These are phyloP conservation scores for Saccharomycopsis javanensis DNA, from an alignment of 805 yeast species.

Conservation along the genomic window DNA sequence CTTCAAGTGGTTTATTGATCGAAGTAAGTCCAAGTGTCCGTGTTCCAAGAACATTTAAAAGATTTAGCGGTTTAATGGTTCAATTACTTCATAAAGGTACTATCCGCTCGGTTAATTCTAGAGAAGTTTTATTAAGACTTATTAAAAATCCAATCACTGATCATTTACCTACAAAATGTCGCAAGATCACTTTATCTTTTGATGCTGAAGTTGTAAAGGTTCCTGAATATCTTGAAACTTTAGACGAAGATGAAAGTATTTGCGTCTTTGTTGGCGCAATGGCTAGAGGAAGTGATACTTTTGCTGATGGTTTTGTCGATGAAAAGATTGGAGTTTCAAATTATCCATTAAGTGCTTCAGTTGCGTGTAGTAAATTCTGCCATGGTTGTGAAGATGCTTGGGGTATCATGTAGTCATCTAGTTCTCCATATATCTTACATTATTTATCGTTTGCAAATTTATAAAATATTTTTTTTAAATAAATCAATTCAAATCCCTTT, in stretches of 20 bases:
- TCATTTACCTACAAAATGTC: conserved; percentile 92
- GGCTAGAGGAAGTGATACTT: conserved; percentile 97
- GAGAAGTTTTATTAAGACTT: conserved; percentile 86
- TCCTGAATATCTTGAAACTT: conserved; percentile 71
- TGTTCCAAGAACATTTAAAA: conserved; percentile 95
- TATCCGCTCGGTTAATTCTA: conserved; percentile 89
- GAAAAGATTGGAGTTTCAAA: conserved; percentile 94
- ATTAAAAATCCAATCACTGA: conserved; percentile 96
- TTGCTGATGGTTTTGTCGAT: conserved; percentile 95
- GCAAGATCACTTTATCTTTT: conserved; percentile 82
- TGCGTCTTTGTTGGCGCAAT: conserved; percentile 99
- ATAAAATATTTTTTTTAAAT: neutral
- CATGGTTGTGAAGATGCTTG: conserved; percentile 99
- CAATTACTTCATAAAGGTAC: conserved; percentile 87
- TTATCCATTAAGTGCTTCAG: conserved; percentile 93
- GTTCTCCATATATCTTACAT: neutral
- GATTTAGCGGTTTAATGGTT: conserved; percentile 97
- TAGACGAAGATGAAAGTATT: conserved; percentile 84
- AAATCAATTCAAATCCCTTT: neutral
- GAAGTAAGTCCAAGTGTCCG: conserved; percentile 96
- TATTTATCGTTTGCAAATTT: neutral
- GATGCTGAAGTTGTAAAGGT: conserved; percentile 85
- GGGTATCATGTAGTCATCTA: conserved; percentile 42
- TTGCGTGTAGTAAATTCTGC: conserved; percentile 95
- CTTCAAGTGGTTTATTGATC: conserved; percentile 87